Base-by-base conservation (phyloP, 2,329 filamentous ascomycete genomes). In the Cercospora brassicicola region DNA sequence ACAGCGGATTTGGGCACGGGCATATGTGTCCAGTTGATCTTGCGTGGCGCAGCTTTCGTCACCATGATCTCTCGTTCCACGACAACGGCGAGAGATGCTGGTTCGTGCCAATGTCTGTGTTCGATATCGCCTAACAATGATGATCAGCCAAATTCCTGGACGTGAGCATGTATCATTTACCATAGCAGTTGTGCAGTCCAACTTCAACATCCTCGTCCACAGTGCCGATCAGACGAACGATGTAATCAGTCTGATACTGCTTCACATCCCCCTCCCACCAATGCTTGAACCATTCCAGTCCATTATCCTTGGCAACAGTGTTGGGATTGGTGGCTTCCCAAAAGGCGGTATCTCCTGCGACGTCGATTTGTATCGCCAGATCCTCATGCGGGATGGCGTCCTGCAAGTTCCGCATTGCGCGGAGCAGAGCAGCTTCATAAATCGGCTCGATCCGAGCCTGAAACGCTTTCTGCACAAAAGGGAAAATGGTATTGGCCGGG, bases 171-270 rank as follows among this genome's bases (percentile, higher is more conserved):
- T 7, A 7, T n/a, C 1, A 36, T 13, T 62, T 42, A 64, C 83
- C 83, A 70, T 84, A 84, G 74, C 83, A 85, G 20, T 84, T 76
- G 71, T 84, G 83, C 33, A 82, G 77, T 0, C 81, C 83, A 64
- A 84, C 56, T 45, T 82, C 77, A 0, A 84, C 79, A 67, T 78
- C 76, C 5, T 72, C 33, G 36, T 78, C 73, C 4, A 84, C 75
- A 8, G 71, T 71, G 7, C 71, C 69, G 6, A 76, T 74, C 64
- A 82, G 69, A 2, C 76, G 71, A 2, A 73, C 62, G 8, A 81
- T 69, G 11, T 80, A 75, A 5, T 78, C 73, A 8, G 80, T 69
- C 15, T 82, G 72, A 3, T 79, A 79, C 23, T 78, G 66, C 55
- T 77, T 76, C 13, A 80, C 69, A 45, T 75, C 70, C 10, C 72